phyloP scores from a whole-genome alignment of 306 rosid species.

The Cicer yamashitae region DNA sequence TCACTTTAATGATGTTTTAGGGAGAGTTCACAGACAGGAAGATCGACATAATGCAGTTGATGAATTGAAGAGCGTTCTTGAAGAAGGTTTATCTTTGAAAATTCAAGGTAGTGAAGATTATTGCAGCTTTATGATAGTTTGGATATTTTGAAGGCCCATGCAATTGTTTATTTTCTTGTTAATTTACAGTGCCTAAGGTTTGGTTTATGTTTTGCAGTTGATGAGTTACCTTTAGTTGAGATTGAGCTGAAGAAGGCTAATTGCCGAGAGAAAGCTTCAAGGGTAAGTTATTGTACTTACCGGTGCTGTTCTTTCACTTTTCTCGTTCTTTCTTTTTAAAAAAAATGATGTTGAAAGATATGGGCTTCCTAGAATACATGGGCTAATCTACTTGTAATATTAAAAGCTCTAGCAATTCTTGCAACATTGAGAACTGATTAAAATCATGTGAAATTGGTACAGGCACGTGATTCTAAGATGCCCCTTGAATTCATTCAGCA shows the following conservation, averaged over 20 bases:
- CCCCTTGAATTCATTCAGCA: constrained; percentile 70
- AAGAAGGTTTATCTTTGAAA: constrained; percentile 76
- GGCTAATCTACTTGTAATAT: constrained; percentile 31
- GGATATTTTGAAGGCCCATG: constrained; percentile 27
- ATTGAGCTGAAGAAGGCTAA: constrained; percentile 85
- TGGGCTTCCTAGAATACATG: constrained; percentile 2
- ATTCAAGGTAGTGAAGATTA: constrained; percentile 69
- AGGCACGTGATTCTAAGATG: constrained; percentile 65
- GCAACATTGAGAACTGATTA: constrained; percentile 37
- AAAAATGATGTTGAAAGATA: constrained; percentile 18
- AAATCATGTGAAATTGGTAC: constrained; percentile 51
- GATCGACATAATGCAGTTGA: constrained; percentile 66
- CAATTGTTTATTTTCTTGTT: constrained; percentile 41
- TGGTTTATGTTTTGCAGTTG: constrained; percentile 68
- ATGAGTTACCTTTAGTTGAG: constrained; percentile 74
- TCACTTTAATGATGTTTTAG: constrained; percentile 60
- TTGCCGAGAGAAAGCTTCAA: constrained; percentile 72
- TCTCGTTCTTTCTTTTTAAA: neutral
- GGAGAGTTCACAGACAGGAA: constrained; percentile 57
- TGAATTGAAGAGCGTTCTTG: constrained; percentile 61
- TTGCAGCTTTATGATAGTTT: constrained; percentile 27
- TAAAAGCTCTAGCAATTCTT: constrained; percentile 36
- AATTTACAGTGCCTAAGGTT: constrained; percentile 39
- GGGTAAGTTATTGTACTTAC: constrained; percentile 52
- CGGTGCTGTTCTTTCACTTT: constrained; percentile 4